A percentile compares a stretch with the other conserved stretches of the same genome.
phyloP scores from a whole-genome alignment of 2,329 filamentous ascomycete species.

The Epichloe gansuensis region DNA sequence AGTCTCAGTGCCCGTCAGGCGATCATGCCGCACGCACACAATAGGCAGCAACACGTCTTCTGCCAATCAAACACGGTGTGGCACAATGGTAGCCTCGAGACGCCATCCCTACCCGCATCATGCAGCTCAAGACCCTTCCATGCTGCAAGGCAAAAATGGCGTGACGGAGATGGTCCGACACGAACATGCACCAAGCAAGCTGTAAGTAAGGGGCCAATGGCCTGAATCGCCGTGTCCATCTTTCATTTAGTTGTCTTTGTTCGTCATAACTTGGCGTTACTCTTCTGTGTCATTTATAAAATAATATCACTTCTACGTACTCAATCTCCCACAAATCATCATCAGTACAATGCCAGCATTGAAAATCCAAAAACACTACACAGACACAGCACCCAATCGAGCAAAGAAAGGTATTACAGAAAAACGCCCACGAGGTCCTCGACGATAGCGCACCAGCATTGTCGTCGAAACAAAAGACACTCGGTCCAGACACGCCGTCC shows the following conservation, averaged over 20 bases:
- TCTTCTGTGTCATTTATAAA: too few species aligned
- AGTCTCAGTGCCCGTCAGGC: not conserved
- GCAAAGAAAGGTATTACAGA: constrained; percentile 3
- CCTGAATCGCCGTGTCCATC: too few species aligned
- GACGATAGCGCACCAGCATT: constrained; percentile 44
- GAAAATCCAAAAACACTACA: not conserved
- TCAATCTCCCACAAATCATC: not conserved
- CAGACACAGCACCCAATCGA: not conserved
- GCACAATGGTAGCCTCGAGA: not conserved
- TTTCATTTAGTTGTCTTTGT: too few species aligned
- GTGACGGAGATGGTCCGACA: not conserved
- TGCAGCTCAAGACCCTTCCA: not conserved
- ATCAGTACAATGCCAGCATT: not conserved
- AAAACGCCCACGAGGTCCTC: constrained; percentile 35
- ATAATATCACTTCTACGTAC: too few species aligned
- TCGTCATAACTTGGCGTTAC: too few species aligned
- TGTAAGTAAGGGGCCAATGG: too few species aligned
- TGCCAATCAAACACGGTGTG: not conserved
- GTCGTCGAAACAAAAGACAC: constrained; percentile 27
- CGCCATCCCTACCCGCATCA: not conserved
- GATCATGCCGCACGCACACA: not conserved
- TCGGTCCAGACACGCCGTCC: constrained; percentile 41
- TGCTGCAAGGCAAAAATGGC: not conserved
- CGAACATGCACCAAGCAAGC: not conserved
- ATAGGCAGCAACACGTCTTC: not conserved